A percentile compares a stretch with the other conserved stretches of the same genome.
These are phyloP conservation scores for Pisolithus orientalis DNA, from an alignment of 768 basidiomycete species.

Conservation along the genomic window DNA sequence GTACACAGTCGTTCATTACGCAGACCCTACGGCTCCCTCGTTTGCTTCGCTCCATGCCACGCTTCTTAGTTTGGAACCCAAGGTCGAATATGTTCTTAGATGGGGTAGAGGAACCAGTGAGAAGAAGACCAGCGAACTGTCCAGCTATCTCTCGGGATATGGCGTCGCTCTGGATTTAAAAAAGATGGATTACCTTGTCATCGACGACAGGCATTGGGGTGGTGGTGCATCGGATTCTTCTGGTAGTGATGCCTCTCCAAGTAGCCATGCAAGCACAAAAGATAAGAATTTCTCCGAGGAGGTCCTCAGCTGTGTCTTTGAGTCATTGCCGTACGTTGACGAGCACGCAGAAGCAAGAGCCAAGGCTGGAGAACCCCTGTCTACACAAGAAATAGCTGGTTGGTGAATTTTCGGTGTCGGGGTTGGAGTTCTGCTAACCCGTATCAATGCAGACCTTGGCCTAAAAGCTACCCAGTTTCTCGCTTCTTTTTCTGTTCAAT, in stretches of 20 bases:
- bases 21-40: conserved; percentile 53
- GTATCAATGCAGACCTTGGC: conserved; percentile 47
- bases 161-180: conserved; percentile 91
- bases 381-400: conserved; percentile 53
- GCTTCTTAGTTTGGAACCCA: conserved; percentile 44
- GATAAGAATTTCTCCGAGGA: conserved; percentile 11
- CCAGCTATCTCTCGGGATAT: conserved; percentile 71
- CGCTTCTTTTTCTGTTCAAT: conserved; percentile 45
- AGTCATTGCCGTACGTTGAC: conserved; percentile 24
- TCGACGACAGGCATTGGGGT: conserved; percentile 70
- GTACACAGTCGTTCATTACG: conserved; percentile 76
- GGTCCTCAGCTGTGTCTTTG: conserved; percentile 22
- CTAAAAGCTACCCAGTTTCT: conserved; percentile 73
- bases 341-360: conserved; percentile 26
- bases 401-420: conserved; percentile 11
- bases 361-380: conserved; percentile 38
- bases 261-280: background rate
- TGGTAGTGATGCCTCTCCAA: background rate
- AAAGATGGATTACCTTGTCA: conserved; percentile 92
- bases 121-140: conserved; percentile 32
- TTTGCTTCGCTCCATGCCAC: conserved; percentile 68
- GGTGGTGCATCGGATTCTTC: conserved; percentile 6
- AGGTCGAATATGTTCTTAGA: conserved; percentile 70
- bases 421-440: background rate
- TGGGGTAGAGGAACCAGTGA: conserved; percentile 18